Percentiles rank a stretch among this genome's conserved stretches.
Evolutionary conservation across 2,329 filamentous ascomycete genomes (phyloP).

Genomic region (Fusarium mundagurra): DNA sequence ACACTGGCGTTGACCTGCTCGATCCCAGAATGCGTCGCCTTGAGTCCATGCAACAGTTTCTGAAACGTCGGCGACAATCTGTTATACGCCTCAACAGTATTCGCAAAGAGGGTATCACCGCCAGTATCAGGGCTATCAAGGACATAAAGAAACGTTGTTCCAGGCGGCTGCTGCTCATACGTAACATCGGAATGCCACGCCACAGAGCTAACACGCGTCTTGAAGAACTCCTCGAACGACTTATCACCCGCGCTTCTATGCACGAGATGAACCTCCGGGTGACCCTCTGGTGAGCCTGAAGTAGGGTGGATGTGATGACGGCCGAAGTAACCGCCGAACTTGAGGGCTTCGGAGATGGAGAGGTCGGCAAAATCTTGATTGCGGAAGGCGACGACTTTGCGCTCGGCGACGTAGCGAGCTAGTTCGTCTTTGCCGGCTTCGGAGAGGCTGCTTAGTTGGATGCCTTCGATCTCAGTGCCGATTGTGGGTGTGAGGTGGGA

Average conservation of each 20-base stretch:
- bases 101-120: conserved; percentile 85
- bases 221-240: conserved; percentile 68
- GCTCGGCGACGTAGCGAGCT: conserved; percentile 77
- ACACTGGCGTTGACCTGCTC: conserved; percentile 80
- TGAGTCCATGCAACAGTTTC: conserved; percentile 81
- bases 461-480: conserved; percentile 75
- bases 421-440: conserved; percentile 79
- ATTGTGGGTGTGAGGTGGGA: conserved; percentile 76
- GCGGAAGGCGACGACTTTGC: conserved; percentile 82
- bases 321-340: conserved; percentile 80
- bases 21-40: conserved; percentile 81
- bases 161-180: conserved; percentile 88
- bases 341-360: conserved; percentile 74
- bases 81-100: conserved; percentile 83
- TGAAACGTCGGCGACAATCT: conserved; percentile 82
- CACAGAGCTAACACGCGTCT: conserved; percentile 77
- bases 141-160: conserved; percentile 88
- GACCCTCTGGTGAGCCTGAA: conserved; percentile 76
- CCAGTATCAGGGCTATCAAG: conserved; percentile 84
- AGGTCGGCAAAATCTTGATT: conserved; percentile 78
- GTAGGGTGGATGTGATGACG: conserved; percentile 85
- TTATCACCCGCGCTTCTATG: conserved; percentile 69
- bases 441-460: conserved; percentile 76
- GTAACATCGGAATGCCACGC: conserved; percentile 92
- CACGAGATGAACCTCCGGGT: conserved; percentile 81